A percentile compares a stretch with the other conserved stretches of the same genome.
phyloP scores from a whole-genome alignment of 345 rosid species.

The Melaleuca alternifolia region DNA sequence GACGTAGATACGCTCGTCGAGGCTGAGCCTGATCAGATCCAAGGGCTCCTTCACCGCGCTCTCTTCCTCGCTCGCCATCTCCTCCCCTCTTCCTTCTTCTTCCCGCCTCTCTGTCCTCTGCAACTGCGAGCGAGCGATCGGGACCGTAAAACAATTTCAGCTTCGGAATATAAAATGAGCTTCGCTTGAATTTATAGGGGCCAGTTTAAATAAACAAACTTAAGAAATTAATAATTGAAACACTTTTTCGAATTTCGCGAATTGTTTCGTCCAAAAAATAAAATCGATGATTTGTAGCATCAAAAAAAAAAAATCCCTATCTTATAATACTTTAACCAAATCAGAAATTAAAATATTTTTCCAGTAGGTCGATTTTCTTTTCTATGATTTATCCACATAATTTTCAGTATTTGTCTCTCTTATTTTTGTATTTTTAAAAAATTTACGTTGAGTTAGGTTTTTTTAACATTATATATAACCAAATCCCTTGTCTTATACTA shows the following conservation, averaged over 20 bases:
- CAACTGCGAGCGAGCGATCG: background rate
- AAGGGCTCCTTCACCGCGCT: conserved; percentile 97
- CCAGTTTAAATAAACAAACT: background rate
- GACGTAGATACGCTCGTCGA: conserved; percentile 98
- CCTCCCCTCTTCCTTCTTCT: background rate
- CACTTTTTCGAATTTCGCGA: background rate
- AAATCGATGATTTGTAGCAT: background rate
- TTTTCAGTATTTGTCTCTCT: background rate
- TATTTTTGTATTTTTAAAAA: too few relatives aligned
- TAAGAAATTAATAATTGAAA: background rate
- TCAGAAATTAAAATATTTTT: background rate
- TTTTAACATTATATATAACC: background rate
- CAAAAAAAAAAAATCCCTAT: background rate
- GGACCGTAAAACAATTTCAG: background rate
- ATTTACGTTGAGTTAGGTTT: too few relatives aligned
- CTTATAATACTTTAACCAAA: background rate
- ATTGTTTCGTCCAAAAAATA: background rate
- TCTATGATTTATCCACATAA: background rate
- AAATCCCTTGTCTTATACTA: background rate
- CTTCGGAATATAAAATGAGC: background rate
- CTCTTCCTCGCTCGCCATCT: conserved; percentile 90
- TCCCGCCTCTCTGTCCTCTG: background rate
- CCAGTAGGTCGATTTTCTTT: background rate
- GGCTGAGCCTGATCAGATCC: conserved; percentile 94
- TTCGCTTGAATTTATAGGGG: background rate